Conservation (phyloP, 495 filamentous ascomycete species). For the Daldinia vernicosa region DNA sequence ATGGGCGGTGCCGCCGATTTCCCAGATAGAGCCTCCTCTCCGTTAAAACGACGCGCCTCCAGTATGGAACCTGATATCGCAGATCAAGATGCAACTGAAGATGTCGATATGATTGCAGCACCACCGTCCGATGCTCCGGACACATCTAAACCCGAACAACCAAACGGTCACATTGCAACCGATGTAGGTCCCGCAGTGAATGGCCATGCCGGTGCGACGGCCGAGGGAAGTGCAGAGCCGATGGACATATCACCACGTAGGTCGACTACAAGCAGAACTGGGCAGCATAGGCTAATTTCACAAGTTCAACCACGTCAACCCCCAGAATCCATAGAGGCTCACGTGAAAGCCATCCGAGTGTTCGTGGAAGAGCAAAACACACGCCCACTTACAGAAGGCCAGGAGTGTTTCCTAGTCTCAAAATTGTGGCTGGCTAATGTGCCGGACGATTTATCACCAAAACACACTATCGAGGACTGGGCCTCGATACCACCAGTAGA, state of each 20-base stretch:
- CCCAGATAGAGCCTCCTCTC: conserved; percentile 62
- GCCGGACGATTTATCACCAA: conserved; percentile 40
- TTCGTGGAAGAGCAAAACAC: conserved; percentile 65
- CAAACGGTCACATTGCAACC: neutral
- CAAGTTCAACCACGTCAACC: conserved; percentile 26
- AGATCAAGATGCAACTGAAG: conserved; percentile 49
- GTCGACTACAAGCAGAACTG: neutral
- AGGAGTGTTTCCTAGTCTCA: conserved; percentile 82
- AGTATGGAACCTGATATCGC: conserved; percentile 59
- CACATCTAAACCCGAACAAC: conserved; percentile 18
- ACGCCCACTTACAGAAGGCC: conserved; percentile 67
- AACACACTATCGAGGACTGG: conserved; percentile 29
- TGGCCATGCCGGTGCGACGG: neutral
- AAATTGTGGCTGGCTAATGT: conserved; percentile 80
- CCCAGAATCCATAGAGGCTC: conserved; percentile 50
- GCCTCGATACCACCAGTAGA: conserved; percentile 69
- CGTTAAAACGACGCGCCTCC: conserved; percentile 63
- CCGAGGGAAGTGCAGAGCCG: neutral
- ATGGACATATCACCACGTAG: conserved; percentile 25
- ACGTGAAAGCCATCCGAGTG: conserved; percentile 73
- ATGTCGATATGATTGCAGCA: conserved; percentile 60
- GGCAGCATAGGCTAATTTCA: conserved; percentile 12
- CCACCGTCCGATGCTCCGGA: conserved; percentile 38
- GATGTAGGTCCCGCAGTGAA: neutral
- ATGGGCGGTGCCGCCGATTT: conserved; percentile 63